phyloP scores from a whole-genome alignment of 441 rosid species.

The Erodium texanum region DNA sequence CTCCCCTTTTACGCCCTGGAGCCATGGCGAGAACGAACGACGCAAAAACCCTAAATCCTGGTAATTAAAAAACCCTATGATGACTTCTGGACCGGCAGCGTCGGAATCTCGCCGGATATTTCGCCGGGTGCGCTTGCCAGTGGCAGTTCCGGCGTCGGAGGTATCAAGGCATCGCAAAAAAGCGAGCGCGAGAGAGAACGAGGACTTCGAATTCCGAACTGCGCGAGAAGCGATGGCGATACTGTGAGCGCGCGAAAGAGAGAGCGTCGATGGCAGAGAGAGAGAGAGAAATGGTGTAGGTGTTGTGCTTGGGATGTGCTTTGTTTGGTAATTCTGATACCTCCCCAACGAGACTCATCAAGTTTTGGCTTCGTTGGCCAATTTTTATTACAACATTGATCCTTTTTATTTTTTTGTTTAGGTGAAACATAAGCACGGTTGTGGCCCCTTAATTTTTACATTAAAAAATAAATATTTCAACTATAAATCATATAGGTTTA shows the following conservation, averaged over 20 bases:
- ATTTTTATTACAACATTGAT: too few relatives aligned
- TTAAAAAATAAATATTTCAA: too few relatives aligned
- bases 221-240: not conserved
- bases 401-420: too few relatives aligned
- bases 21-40: constrained; percentile 52
- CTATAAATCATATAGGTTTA: too few relatives aligned
- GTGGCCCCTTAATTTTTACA: too few relatives aligned
- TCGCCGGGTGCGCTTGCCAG: constrained; percentile 30
- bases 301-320: too few relatives aligned
- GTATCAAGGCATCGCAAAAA: constrained; percentile 19
- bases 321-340: too few relatives aligned
- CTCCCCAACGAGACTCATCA: too few relatives aligned
- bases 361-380: too few relatives aligned
- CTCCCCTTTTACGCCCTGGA: constrained; percentile 90
- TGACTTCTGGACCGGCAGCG: constrained; percentile 1
- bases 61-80: not conserved
- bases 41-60: constrained; percentile 9
- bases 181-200: not conserved
- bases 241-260: not conserved
- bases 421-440: too few relatives aligned
- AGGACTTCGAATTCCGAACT: not conserved
- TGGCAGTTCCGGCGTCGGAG: constrained; percentile 30
- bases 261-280: too few relatives aligned
- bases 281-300: too few relatives aligned
- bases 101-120: not conserved